Evolutionary conservation across 805 yeast species (phyloP).

Genomic region (Jamesozyma lodderae): DNA sequence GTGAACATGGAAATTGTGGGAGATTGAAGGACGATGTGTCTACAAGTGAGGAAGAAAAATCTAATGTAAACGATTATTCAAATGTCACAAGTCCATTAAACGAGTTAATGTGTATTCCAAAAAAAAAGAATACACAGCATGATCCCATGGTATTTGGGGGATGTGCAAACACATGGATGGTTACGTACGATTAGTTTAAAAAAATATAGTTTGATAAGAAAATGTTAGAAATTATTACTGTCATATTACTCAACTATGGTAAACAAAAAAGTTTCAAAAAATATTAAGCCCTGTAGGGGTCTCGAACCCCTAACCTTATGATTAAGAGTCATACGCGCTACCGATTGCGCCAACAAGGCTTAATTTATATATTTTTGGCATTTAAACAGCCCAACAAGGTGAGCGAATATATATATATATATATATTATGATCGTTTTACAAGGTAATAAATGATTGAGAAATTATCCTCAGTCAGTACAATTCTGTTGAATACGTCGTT

Average conservation of each 20-base stretch:
- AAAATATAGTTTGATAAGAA: neutral
- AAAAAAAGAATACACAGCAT: neutral
- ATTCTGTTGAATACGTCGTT: too few species aligned
- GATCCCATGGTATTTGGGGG: conserved; percentile 41
- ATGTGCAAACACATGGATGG: conserved; percentile 62
- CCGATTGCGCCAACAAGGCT: conserved; percentile 18
- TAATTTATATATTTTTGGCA: too few species aligned
- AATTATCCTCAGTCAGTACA: too few species aligned
- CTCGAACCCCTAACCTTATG: conserved; percentile 17
- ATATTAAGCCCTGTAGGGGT: conserved; percentile 19
- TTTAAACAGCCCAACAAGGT: too few species aligned
- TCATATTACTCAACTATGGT: too few species aligned
- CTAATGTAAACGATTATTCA: conserved; percentile 18
- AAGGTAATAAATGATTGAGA: too few species aligned
- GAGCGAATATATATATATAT: too few species aligned
- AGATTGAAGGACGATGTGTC: conserved; percentile 6
- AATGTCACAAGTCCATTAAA: conserved; percentile 20
- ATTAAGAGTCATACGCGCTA: conserved; percentile 17
- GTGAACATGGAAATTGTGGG: conserved; percentile 97
- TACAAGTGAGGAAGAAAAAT: neutral
- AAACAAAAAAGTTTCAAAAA: too few species aligned
- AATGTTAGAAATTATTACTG: too few species aligned
- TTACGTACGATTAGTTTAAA: conserved; percentile 11
- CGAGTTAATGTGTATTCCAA: conserved; percentile 5
- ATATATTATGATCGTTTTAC: too few species aligned